Conservation (phyloP, 2,329 filamentous ascomycete species). For the Alternaria brassicae region DNA sequence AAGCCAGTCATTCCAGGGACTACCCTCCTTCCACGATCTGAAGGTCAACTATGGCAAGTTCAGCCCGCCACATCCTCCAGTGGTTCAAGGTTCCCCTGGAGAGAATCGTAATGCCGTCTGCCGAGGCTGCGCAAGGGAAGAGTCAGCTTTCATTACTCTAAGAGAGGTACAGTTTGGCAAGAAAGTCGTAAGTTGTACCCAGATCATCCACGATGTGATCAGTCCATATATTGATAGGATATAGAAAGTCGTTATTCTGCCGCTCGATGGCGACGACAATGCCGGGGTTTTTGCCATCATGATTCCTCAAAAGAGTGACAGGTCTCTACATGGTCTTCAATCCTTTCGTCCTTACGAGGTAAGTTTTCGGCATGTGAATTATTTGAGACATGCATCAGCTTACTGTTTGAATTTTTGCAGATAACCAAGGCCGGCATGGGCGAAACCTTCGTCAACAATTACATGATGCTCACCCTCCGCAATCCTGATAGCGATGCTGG, state of each 20-base stretch:
- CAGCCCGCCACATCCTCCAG: slow-evolving; percentile 15
- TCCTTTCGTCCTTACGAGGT: slow-evolving; percentile 24
- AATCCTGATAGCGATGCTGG: slow-evolving; percentile 14
- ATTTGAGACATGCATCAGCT: not conserved
- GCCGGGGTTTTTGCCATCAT: slow-evolving; percentile 30
- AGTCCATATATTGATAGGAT: not conserved
- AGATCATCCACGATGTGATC: not conserved
- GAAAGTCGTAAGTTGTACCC: slow-evolving; percentile 14
- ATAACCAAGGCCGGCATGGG: not conserved
- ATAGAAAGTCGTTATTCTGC: slow-evolving; percentile 30
- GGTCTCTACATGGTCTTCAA: slow-evolving; percentile 19
- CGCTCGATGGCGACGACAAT: slow-evolving; percentile 20
- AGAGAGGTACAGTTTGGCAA: slow-evolving; percentile 20
- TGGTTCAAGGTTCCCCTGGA: not conserved
- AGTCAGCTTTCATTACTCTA: slow-evolving; percentile 22
- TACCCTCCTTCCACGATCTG: slow-evolving; percentile 23
- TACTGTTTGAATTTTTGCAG: not conserved
- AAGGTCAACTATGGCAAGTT: slow-evolving; percentile 17
- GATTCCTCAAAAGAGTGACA: slow-evolving; percentile 22
- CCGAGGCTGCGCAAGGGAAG: slow-evolving; percentile 23
- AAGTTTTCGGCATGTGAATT: not conserved
- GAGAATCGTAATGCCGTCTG: slow-evolving; percentile 26
- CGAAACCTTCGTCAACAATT: slow-evolving; percentile 18
- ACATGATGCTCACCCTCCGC: slow-evolving; percentile 21
- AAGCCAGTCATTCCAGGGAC: slow-evolving; percentile 14